Base-by-base conservation (phyloP, 768 basidiomycete species). In the Trametes coccinea region DNA sequence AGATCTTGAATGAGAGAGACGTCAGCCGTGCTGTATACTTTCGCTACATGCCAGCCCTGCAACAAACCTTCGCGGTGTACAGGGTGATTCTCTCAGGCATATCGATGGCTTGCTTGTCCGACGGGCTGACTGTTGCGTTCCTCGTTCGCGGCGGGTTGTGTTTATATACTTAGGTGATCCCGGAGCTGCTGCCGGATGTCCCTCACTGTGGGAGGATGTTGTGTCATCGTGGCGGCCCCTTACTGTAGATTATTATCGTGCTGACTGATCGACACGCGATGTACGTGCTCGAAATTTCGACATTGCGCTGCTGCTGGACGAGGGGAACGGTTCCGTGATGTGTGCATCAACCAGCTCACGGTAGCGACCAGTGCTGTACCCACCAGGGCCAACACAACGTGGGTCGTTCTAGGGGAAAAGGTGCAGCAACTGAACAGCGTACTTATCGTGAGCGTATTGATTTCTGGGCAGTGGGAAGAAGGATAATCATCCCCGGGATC, bases 1-100 rank as follows among this genome's bases (percentile, higher is more conserved):
- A 87, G 49, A 80, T 70, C 85, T 86, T 46, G 49, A 33, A 22
- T 10, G 3, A 5, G 11, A 11, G 5, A 16, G 30, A 41, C 22
- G 6, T 7, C 27, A 11, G 44, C 41, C 37, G n/a, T n/a, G n/a
- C n/a, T n/a, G n/a, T n/a, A n/a, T n/a, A n/a, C n/a, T n/a, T n/a
- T n/a, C n/a, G n/a, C n/a, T 44, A 44, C 43, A 16, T 44, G 22
- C 13, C 13, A 9, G 5, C 31, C 6, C 33, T 2, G 11, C n/a
- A n/a, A 30, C 11, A 11, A n/a, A n/a, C n/a, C 60, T 64, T 67
- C 0, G 66, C 66, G 29, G 60, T 59, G 58, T 67, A 67, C 0
- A 67, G 56, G 17, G 66, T 67, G 60, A 67, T 57, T 11, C 37
- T 47, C 37, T 62, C 66, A 22, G 63, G 53, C 66, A 67, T 67